A percentile compares a stretch with the other conserved stretches of the same genome.
Conservation (phyloP, 2,329 filamentous ascomycete genomes). For the Sporothrix mexicana region DNA sequence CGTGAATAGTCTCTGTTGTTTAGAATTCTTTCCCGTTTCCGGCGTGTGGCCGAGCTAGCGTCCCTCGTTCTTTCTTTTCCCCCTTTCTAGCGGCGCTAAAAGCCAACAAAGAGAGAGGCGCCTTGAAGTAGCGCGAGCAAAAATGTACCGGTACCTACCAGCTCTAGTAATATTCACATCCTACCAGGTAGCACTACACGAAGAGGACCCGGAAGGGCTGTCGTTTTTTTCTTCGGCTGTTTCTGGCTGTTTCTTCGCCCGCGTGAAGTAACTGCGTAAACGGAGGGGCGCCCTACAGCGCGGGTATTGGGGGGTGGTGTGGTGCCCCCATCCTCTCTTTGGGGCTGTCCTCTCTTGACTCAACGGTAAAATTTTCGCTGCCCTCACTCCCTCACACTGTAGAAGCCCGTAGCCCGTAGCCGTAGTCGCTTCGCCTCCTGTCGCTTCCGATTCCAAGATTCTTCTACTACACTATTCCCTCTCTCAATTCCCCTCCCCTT, state of each 20-base stretch:
- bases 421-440: slow-evolving; percentile 16
- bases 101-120: neutral
- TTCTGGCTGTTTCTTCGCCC: slow-evolving; percentile 24
- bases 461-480: slow-evolving; percentile 13
- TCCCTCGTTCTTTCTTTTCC: neutral
- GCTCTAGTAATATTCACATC: neutral
- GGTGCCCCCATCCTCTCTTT: slow-evolving; percentile 1
- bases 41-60: slow-evolving; percentile 25
- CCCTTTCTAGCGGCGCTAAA: slow-evolving; percentile 19
- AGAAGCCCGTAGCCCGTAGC: neutral
- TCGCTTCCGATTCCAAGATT: slow-evolving; percentile 23
- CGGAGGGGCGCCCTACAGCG: neutral
- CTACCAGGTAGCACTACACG: neutral
- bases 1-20: slow-evolving; percentile 1
- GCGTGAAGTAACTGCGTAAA: slow-evolving; percentile 3
- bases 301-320: neutral
- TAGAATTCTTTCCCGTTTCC: slow-evolving; percentile 3
- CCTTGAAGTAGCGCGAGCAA: neutral
- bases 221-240: slow-evolving; percentile 10
- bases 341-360: neutral
- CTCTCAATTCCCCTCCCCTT: neutral
- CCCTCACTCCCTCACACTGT: slow-evolving; percentile 17
- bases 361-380: slow-evolving; percentile 33
- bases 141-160: slow-evolving; percentile 1
- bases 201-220: slow-evolving; percentile 4